A percentile compares a stretch with the other conserved stretches of the same genome.
These are phyloP conservation scores for Dactylellina parvicollis DNA, from an alignment of 2,329 filamentous ascomycete species.

Conservation along the genomic window DNA sequence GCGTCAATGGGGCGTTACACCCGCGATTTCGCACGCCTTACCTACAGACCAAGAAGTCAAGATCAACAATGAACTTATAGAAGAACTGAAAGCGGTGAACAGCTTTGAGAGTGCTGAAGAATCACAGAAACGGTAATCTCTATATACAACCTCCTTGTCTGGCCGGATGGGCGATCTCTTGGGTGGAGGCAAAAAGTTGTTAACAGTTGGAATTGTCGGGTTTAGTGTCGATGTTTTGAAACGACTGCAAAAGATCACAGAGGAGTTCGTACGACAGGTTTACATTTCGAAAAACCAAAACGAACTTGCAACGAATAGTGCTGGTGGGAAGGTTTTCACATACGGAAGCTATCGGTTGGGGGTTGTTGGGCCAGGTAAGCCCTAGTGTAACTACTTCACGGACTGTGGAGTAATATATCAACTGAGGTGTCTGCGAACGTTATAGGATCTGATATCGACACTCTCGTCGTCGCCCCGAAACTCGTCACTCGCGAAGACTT, in stretches of 20 bases:
- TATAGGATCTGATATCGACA: conserved; percentile 93
- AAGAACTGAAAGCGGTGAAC: conserved; percentile 86
- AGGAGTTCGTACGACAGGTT: conserved; percentile 87
- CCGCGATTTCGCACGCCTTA: conserved; percentile 79
- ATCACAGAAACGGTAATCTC: conserved; percentile 77
- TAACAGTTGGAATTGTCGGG: conserved; percentile 20
- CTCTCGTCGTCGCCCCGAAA: conserved; percentile 88
- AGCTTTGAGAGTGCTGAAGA: conserved; percentile 88
- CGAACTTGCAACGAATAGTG: conserved; percentile 79
- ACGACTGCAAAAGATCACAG: conserved; percentile 79
- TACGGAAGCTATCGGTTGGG: conserved; percentile 96
- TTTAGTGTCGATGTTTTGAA: conserved; percentile 75
- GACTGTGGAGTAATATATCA: conserved; percentile 8
- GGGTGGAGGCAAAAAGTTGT: neutral
- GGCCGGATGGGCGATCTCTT: neutral
- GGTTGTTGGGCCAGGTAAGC: conserved; percentile 80
- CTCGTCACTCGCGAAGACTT: conserved; percentile 90
- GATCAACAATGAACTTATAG: conserved; percentile 79
- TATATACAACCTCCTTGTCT: conserved; percentile 42
- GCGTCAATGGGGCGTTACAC: conserved; percentile 75
- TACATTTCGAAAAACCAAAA: conserved; percentile 78
- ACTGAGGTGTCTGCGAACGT: neutral
- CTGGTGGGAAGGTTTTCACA: conserved; percentile 91
- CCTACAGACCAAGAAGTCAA: conserved; percentile 81
- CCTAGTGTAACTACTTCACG: neutral